phyloP scores from a whole-genome alignment of 2,329 filamentous ascomycete genomes.

The Xylaria sp. region DNA sequence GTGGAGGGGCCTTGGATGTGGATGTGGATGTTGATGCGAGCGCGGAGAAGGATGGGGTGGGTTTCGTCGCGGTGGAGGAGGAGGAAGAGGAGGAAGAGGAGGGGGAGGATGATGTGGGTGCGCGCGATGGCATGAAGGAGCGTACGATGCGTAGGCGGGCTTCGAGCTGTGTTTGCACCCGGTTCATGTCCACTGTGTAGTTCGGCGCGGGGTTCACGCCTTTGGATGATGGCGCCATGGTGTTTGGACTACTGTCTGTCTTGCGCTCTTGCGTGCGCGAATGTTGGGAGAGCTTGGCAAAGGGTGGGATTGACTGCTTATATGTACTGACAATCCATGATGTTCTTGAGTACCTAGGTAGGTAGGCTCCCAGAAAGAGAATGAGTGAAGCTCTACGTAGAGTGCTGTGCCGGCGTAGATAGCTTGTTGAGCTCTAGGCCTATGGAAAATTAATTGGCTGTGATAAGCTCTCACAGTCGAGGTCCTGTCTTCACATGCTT shows the following conservation, averaged over 20 bases:
- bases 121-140: constrained; percentile 32
- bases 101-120: constrained; percentile 3
- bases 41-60: constrained; percentile 36
- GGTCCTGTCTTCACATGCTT: constrained; percentile 26
- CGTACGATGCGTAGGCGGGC: constrained; percentile 38
- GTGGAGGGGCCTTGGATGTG: neutral
- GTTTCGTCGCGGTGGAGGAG: constrained; percentile 15
- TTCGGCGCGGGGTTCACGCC: constrained; percentile 49
- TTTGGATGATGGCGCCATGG: constrained; percentile 45
- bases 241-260: neutral
- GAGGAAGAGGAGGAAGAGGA: constrained; percentile 1
- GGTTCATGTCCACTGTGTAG: constrained; percentile 49
- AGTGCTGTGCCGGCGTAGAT: neutral
- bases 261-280: neutral
- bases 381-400: neutral
- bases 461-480: constrained; percentile 5
- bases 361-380: neutral
- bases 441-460: constrained; percentile 25
- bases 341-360: neutral
- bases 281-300: neutral
- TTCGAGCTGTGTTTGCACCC: constrained; percentile 46
- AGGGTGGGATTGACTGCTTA: neutral
- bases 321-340: constrained; percentile 4
- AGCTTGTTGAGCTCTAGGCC: constrained; percentile 5
- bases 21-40: constrained; percentile 32